A percentile compares a stretch with the other conserved stretches of the same genome.
These are phyloP conservation scores for Colletotrichum brevisporum DNA, from an alignment of 2,329 filamentous ascomycete species.

Conservation along the genomic window DNA sequence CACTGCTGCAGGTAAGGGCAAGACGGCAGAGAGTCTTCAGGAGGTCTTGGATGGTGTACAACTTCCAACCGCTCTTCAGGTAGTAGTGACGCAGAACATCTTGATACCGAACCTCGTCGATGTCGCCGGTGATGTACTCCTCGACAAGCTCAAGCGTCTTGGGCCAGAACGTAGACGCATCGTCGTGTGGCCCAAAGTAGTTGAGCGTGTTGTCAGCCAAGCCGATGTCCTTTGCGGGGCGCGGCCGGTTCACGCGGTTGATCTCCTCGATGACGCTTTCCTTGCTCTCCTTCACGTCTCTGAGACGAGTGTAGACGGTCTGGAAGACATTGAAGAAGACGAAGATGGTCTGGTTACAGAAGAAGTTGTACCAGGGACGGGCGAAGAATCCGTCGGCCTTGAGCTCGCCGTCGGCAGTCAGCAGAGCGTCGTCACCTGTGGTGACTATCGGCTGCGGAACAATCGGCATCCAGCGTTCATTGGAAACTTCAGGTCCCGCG, in stretches of 20 bases:
- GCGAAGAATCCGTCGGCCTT: conserved; percentile 86
- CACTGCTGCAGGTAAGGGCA: conserved; percentile 85
- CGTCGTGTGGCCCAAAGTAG: conserved; percentile 78
- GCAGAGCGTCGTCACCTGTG: conserved; percentile 66
- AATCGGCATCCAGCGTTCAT: conserved; percentile 76
- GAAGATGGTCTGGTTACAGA: conserved; percentile 91
- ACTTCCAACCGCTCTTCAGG: conserved; percentile 88
- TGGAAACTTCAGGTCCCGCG: conserved; percentile 72
- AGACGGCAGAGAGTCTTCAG: conserved; percentile 85
- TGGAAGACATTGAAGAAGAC: conserved; percentile 96
- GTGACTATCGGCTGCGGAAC: conserved; percentile 70
- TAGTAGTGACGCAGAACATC: conserved; percentile 94
- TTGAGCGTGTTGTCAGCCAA: conserved; percentile 84
- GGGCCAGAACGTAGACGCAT: conserved; percentile 81
- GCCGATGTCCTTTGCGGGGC: conserved; percentile 86
- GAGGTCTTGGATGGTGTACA: conserved; percentile 94
- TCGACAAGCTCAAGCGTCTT: conserved; percentile 90
- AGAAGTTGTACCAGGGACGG: conserved; percentile 88
- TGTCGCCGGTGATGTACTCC: conserved; percentile 84
- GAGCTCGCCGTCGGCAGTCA: conserved; percentile 72
- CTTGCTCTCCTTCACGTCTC: conserved; percentile 86
- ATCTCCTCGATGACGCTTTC: conserved; percentile 81
- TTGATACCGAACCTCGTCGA: conserved; percentile 88
- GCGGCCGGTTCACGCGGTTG: conserved; percentile 78
- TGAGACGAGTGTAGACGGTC: conserved; percentile 87